Base-by-base conservation (phyloP, 2,329 filamentous ascomycete genomes). In the Fusarium miscanthi region DNA sequence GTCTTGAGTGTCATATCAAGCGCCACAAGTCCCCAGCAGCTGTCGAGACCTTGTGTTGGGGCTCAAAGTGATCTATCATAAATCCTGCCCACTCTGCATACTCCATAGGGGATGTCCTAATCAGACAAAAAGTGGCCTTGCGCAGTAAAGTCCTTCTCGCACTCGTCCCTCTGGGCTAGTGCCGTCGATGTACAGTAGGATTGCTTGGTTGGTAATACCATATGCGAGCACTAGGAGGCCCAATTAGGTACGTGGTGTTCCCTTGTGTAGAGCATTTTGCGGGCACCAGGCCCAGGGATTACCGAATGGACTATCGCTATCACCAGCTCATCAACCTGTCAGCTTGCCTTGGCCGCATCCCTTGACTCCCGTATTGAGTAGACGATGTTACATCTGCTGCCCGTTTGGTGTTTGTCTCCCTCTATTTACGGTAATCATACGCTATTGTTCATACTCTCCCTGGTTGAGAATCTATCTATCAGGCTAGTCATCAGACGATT, bases 121-220 rank as follows among this genome's bases (percentile, higher is more conserved):
- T 77, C 76, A 77, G 64, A 76, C 70, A 74, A 66, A 66, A 61
- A 63, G 65, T 58, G 49, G 61, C 64, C 63, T 56, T 60, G 49
- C 53, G 58, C 53, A 56, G 52, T 65, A 53, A 21, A 53, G 19
- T n/a, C 23, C 33, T 63, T 65, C 65, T 72, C 38, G 46, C 48
- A 59, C 51, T 70, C 23, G 23, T 43, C 35, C 42, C 40, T 57
- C 35, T 42, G 40, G 67, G 35, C 66, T 75, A 74, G 59, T 65
- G 56, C 45, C 57, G 30, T 48, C 63, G 63, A 71, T 67, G 56
- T 62, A 56, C 64, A 71, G 70, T 59, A 59, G 58, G 31, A 53
- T 45, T 58, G 19, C 52, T 23, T 38, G 16, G 25, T 37, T 59
- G 27, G 27, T 42, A 37, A 57, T 58, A 30, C 43, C 42, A 59